Evolutionary conservation across 2,329 filamentous ascomycete species (phyloP), one percentile per base, ranked within the genome.

Genomic region (Sarocladium brachiariae): DNA sequence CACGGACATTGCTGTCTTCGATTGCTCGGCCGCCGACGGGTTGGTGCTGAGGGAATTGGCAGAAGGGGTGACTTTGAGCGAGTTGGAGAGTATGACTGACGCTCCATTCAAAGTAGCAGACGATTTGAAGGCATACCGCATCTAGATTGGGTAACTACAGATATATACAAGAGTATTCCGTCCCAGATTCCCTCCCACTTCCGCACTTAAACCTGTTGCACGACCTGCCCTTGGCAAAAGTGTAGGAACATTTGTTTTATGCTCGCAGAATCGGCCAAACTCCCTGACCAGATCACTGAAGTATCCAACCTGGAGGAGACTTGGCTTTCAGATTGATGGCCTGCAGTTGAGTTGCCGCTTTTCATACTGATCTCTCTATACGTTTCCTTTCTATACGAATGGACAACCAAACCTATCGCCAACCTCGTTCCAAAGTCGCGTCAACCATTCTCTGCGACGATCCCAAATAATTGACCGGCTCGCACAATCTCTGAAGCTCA

Each of bases 51-150:
- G 91, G 54, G 90, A 96, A 71, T 81, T 95, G 61, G 89, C 89
- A 2, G 87, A 95, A 54, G 89, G 89, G 21, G 88, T 95, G 7
- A 93, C 87, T 0, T 87, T 95, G 4, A 89, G 95, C 18, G 90
- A 95, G 71, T 80, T 96, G 58, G 84, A 84, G 75, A 76, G 77
- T 61, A 95, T 95, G 80, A 95, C 90, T 0, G 89, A 89, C 58
- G 89, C 90, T n/a, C 83, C 86, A 0, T 96, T 96, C 73, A 80
- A 75, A 58, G 87, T 95, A 27, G 82, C 88, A 0, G 83, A 90
- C 38, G 81, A 91, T 58, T 68, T 95, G 57, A 89, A 89, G 76
- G 80, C 86, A 18, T 35, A 35, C 14, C 8, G 16, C 27, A 30
- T 30, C 27, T 30, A 30, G 61, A 82, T 85, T 65, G 70, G 81